Percentiles rank a stretch among this genome's conserved stretches.
These are phyloP conservation scores for Penicillium flavigenum DNA, from an alignment of 495 filamentous ascomycete species.

Conservation along the genomic window DNA sequence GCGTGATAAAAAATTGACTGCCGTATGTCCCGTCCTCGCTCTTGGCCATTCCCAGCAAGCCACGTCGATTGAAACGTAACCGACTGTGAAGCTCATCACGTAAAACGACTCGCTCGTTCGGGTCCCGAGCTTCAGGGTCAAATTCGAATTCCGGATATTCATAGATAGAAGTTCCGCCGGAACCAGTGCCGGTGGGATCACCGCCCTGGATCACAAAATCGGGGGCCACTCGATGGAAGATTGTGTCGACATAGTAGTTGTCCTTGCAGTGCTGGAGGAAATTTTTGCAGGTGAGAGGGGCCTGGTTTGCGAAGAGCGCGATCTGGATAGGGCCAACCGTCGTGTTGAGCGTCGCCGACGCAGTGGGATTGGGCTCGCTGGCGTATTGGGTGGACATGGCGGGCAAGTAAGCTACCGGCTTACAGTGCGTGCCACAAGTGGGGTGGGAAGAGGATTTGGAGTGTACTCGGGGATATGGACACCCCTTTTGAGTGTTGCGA, in stretches of 20 bases:
- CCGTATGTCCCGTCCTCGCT: conserved; percentile 72
- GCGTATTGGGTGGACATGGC: conserved; percentile 87
- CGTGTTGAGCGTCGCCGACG: conserved; percentile 84
- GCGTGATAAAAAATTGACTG: conserved; percentile 95
- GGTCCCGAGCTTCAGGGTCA: conserved; percentile 59
- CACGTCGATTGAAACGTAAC: conserved; percentile 88
- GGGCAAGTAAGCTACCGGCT: conserved; percentile 3
- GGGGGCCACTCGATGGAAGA: conserved; percentile 90
- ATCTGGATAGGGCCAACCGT: conserved; percentile 84
- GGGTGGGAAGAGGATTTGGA: neutral
- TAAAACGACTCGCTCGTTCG: conserved; percentile 62
- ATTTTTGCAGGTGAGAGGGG: conserved; percentile 85
- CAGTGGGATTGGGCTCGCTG: conserved; percentile 89
- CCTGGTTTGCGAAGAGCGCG: conserved; percentile 92
- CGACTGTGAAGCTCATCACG: conserved; percentile 90
- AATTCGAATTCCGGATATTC: conserved; percentile 77
- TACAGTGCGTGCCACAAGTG: conserved; percentile 3
- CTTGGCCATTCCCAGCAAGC: conserved; percentile 86
- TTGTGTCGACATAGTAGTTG: conserved; percentile 87
- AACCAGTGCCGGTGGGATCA: conserved; percentile 88
- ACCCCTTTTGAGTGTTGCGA: conserved; percentile 6
- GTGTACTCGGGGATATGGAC: neutral
- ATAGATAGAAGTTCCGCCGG: conserved; percentile 89
- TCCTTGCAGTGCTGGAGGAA: conserved; percentile 95
- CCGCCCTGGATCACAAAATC: conserved; percentile 94